Conservation (phyloP, 495 filamentous ascomycete species). For the Tuber brumale region DNA sequence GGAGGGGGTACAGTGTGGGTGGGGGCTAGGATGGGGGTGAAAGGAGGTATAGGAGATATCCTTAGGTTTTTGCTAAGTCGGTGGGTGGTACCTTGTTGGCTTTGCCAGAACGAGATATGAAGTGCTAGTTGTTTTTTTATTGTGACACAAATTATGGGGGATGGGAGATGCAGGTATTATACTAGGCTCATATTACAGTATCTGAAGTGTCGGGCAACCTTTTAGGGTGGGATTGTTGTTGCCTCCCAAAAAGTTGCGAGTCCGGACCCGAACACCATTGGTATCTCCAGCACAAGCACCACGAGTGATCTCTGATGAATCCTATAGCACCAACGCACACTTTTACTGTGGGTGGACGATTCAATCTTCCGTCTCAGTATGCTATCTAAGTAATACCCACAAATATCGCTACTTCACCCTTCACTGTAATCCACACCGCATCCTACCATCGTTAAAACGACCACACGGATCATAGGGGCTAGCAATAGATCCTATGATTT, state of each 20-base stretch:
- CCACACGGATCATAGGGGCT: too few relatives aligned
- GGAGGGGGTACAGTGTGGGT: neutral
- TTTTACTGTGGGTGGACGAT: neutral
- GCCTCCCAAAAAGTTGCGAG: neutral
- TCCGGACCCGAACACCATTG: neutral
- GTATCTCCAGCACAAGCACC: neutral
- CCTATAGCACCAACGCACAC: neutral
- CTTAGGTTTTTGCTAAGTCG: constrained; percentile 5
- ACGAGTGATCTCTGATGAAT: constrained; percentile 1
- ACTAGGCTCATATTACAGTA: neutral
- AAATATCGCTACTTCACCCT: neutral
- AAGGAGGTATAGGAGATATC: constrained; percentile 4
- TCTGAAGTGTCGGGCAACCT: neutral
- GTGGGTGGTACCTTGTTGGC: neutral
- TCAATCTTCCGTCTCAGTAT: neutral
- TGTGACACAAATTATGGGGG: neutral
- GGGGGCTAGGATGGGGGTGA: neutral
- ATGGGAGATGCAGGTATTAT: neutral
- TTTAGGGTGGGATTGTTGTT: neutral
- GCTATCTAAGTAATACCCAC: neutral
- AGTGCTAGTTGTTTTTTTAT: neutral
- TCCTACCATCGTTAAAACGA: too few relatives aligned
- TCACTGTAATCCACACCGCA: neutral
- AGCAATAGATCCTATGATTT: too few relatives aligned
- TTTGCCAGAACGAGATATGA: neutral